These are phyloP conservation scores for Trichoderma afroharzianum DNA, from an alignment of 2,329 filamentous ascomycete species.

Conservation along the genomic window DNA sequence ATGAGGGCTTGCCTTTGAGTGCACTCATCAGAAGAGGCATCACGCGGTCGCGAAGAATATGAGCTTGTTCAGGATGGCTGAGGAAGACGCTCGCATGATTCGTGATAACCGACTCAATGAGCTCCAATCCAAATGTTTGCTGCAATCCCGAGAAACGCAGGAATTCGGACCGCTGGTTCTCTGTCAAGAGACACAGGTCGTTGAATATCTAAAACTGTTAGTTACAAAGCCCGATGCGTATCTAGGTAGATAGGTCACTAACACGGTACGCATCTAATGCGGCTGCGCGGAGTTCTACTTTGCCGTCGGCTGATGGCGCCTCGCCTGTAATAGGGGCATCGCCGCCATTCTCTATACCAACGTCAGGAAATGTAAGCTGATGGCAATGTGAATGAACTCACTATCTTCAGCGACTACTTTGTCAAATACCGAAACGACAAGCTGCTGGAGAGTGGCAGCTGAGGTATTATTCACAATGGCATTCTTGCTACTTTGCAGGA, in stretches of 20 bases:
- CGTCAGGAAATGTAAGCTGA: background rate
- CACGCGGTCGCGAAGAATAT: slow-evolving; percentile 71
- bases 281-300: slow-evolving; percentile 66
- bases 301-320: slow-evolving; percentile 62
- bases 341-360: slow-evolving; percentile 36
- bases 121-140: slow-evolving; percentile 80
- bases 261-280: slow-evolving; percentile 82
- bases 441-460: slow-evolving; percentile 90
- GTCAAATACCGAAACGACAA: slow-evolving; percentile 90
- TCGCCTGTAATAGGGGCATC: slow-evolving; percentile 61
- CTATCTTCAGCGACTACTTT: slow-evolving; percentile 81
- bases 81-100: slow-evolving; percentile 81
- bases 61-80: slow-evolving; percentile 72
- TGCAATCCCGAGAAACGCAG: slow-evolving; percentile 74
- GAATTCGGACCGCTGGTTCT: slow-evolving; percentile 79
- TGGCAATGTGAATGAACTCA: slow-evolving; percentile 37
- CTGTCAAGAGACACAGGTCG: slow-evolving; percentile 83
- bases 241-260: slow-evolving; percentile 21
- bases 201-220: slow-evolving; percentile 64
- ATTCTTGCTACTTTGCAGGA: slow-evolving; percentile 87
- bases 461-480: slow-evolving; percentile 93
- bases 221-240: background rate
- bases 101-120: slow-evolving; percentile 85
- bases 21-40: slow-evolving; percentile 80
- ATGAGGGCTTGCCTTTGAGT: slow-evolving; percentile 73